Conservation (phyloP, 2,329 filamentous ascomycete genomes). For the Rosellinia necatrix region DNA sequence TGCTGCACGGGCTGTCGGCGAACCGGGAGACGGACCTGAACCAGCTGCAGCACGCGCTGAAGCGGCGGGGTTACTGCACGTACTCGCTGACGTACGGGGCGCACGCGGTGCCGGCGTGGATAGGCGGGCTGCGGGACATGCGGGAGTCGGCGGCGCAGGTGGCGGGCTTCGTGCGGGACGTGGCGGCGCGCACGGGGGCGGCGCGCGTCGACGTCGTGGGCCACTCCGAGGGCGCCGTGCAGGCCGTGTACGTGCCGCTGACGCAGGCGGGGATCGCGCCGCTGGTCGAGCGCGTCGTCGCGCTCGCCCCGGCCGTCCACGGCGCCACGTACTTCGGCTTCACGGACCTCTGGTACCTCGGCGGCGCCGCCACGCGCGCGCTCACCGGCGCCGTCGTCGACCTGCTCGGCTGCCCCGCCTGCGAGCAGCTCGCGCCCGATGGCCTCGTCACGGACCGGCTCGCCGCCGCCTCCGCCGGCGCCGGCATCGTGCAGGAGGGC, state of each 20-base stretch:
- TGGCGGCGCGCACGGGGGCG: constrained; percentile 42
- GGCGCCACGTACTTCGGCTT: constrained; percentile 38
- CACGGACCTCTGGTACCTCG: constrained; percentile 38
- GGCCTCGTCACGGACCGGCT: constrained; percentile 32
- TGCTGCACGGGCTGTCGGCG: constrained; percentile 50
- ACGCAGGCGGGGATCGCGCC: constrained; percentile 35
- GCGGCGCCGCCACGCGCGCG: constrained; percentile 31
- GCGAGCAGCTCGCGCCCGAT: constrained; percentile 36
- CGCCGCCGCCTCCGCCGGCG: constrained; percentile 12
- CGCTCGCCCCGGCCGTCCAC: constrained; percentile 35
- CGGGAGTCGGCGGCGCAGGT: constrained; percentile 45
- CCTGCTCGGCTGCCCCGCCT: constrained; percentile 34
- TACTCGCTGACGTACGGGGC: constrained; percentile 49
- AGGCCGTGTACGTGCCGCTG: constrained; percentile 41
- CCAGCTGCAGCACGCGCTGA: constrained; percentile 35
- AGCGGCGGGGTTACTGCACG: constrained; percentile 46
- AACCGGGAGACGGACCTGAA: constrained; percentile 36
- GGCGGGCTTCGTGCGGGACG: constrained; percentile 45
- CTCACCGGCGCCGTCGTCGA: constrained; percentile 29
- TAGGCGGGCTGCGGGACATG: constrained; percentile 47
- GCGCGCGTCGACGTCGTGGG: constrained; percentile 48
- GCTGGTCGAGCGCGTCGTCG: constrained; percentile 35
- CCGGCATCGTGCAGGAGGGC: constrained; percentile 33
- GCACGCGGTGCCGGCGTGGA: constrained; percentile 42
- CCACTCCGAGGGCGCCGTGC: constrained; percentile 50